These are phyloP conservation scores for Cytospora chrysosperma DNA, from an alignment of 2,329 filamentous ascomycete species.

Conservation along the genomic window DNA sequence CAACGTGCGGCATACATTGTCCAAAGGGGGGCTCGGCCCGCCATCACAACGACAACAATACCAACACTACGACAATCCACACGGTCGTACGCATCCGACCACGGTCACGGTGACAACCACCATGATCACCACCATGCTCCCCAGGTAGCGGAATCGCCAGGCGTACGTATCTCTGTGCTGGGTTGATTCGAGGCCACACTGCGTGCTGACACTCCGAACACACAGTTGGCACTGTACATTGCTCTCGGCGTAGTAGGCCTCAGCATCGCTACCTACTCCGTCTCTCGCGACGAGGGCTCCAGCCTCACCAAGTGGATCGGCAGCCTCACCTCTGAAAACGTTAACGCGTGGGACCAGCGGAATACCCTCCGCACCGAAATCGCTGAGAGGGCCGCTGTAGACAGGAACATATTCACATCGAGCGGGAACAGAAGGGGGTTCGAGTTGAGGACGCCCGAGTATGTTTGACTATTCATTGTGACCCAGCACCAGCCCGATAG, in stretches of 20 bases:
- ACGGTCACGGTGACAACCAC: conserved; percentile 45
- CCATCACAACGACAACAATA: conserved; percentile 21
- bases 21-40: conserved; percentile 37
- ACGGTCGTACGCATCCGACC: conserved; percentile 56
- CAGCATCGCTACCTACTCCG: conserved; percentile 46
- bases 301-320: conserved; percentile 46
- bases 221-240: conserved; percentile 49
- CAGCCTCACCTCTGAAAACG: conserved; percentile 45
- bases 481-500: too few relatives aligned
- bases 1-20: conserved; percentile 38
- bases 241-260: conserved; percentile 45
- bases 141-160: conserved; percentile 51
- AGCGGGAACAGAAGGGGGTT: conserved; percentile 45
- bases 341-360: conserved; percentile 50
- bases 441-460: conserved; percentile 59
- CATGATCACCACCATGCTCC: conserved; percentile 42
- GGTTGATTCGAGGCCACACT: not conserved
- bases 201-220: conserved; percentile 14
- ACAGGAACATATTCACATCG: conserved; percentile 55
- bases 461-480: conserved; percentile 34
- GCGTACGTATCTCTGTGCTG: conserved; percentile 46
- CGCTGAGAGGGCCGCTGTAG: conserved; percentile 56
- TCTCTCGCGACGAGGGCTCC: conserved; percentile 52
- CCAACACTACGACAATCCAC: conserved; percentile 31
- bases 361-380: conserved; percentile 53